phyloP scores from a whole-genome alignment of 192 early-diverging fungal genomes.

The Gryganskiella cystojenkinii region DNA sequence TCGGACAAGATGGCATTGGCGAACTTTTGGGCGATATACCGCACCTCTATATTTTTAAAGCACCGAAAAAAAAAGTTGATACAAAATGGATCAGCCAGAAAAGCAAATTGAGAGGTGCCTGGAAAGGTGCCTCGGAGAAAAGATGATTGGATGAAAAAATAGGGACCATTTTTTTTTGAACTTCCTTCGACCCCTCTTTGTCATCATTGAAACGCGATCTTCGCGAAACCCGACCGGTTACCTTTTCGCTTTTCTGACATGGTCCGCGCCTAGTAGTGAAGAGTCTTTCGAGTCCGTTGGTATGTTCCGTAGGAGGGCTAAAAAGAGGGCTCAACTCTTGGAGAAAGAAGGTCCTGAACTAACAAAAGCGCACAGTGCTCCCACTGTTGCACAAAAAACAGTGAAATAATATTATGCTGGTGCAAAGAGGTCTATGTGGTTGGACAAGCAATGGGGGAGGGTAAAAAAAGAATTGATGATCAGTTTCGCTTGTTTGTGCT shows the following conservation, averaged over 20 bases:
- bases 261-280: background rate
- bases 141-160: background rate
- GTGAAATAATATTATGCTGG: background rate
- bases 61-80: background rate
- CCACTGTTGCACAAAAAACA: too few species aligned
- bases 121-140: background rate
- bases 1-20: slow-evolving; percentile 71
- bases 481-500: too few species aligned
- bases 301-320: background rate
- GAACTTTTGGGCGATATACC: slow-evolving; percentile 68
- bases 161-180: background rate
- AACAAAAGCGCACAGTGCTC: too few species aligned
- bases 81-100: background rate
- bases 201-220: too few species aligned
- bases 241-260: slow-evolving; percentile 53
- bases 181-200: background rate
- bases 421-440: background rate
- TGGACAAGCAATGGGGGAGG: too few species aligned
- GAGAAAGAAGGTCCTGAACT: too few species aligned
- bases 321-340: too few species aligned
- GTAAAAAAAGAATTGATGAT: too few species aligned
- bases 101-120: background rate
- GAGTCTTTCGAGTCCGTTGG: background rate
- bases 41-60: slow-evolving; percentile 52
- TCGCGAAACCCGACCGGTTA: too few species aligned